Evolutionary conservation across 1,284 basidiomycete species (phyloP), one percentile per base, ranked within the genome.

Genomic region (Tilletia horrida): DNA sequence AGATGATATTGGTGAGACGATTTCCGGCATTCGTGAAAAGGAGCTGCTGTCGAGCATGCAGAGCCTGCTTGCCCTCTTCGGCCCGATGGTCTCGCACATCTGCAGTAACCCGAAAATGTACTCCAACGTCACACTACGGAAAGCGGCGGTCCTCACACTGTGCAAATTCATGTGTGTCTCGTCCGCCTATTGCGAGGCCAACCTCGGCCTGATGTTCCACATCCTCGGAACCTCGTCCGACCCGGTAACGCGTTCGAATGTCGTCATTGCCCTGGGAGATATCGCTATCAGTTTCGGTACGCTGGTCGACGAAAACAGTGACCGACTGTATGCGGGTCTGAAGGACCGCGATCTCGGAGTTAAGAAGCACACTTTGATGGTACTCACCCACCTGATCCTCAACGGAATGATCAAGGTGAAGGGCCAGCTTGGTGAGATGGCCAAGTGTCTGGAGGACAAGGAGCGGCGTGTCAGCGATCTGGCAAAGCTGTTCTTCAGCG

Each of bases 321-420:
- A 93, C 76, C 90, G 93, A 70, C 85, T 99, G 4, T 99, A 97
- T 84, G 91, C 91, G 75, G 95, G 95, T 0, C 86, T 98, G 50
- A 89, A 90, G 9, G 95, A 98, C 82, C 83, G 84, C 23, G 88
- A 97, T 79, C 84, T 92, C 3, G 88, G 90, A 55, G 95, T 98
- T 70, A 98, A 97, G 88, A 97, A 98, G 86, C 97, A 97, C 83
- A 97, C 95, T 52, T 86, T 98, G 62, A 98, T 98, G 95, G 95
- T 98, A 61, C 85, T 98, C 68, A 97, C 95, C 2, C 94, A 98
- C 83, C 84, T 98, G 71, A 98, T 98, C 79, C 84, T 97, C 71
- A 97, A 97, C 79, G 95, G 95, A 0, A 97, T 97, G 95, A 92
- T 97, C 85, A 98, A 98, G 83, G 95, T 97, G 79, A 98, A 98